Conservation (phyloP, 495 filamentous ascomycete genomes). For the Penicillium odoratum region DNA sequence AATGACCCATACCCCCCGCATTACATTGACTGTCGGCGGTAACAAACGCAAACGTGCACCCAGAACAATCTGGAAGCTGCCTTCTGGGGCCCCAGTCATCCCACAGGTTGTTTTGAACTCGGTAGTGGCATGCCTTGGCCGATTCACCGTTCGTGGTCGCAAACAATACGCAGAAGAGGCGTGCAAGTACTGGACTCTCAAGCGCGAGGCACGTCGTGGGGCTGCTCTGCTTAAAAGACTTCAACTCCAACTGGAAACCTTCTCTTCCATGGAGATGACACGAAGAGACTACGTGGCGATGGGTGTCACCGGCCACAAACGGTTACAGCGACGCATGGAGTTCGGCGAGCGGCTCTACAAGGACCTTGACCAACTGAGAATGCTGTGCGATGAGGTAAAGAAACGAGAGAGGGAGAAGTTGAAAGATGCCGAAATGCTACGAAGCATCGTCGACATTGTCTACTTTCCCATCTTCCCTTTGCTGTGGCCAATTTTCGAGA, state of each 20-base stretch:
- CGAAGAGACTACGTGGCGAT: conserved; percentile 88
- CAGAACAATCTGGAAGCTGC: conserved; percentile 86
- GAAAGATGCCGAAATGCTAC: conserved; percentile 71
- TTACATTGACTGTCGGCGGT: conserved; percentile 63
- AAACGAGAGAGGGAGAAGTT: conserved; percentile 73
- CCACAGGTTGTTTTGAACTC: conserved; percentile 79
- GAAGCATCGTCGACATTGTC: conserved; percentile 74
- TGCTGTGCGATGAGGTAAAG: conserved; percentile 66
- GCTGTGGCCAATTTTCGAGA: conserved; percentile 77
- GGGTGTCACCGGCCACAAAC: conserved; percentile 77
- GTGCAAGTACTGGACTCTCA: conserved; percentile 97
- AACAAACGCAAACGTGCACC: conserved; percentile 73
- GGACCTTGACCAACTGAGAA: conserved; percentile 72
- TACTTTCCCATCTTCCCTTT: conserved; percentile 86
- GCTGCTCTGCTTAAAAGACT: conserved; percentile 89
- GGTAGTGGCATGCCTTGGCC: conserved; percentile 73
- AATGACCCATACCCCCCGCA: conserved; percentile 41
- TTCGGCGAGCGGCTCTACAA: conserved; percentile 75
- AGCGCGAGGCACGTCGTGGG: conserved; percentile 87
- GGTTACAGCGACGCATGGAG: conserved; percentile 79
- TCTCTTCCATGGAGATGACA: conserved; percentile 95
- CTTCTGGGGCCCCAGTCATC: conserved; percentile 92
- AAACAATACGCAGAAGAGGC: conserved; percentile 91
- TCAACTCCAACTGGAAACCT: conserved; percentile 84
- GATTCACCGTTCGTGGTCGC: conserved; percentile 78